phyloP scores from a whole-genome alignment of 176 grass and related monocot genomes.

The Poa pratensis region DNA sequence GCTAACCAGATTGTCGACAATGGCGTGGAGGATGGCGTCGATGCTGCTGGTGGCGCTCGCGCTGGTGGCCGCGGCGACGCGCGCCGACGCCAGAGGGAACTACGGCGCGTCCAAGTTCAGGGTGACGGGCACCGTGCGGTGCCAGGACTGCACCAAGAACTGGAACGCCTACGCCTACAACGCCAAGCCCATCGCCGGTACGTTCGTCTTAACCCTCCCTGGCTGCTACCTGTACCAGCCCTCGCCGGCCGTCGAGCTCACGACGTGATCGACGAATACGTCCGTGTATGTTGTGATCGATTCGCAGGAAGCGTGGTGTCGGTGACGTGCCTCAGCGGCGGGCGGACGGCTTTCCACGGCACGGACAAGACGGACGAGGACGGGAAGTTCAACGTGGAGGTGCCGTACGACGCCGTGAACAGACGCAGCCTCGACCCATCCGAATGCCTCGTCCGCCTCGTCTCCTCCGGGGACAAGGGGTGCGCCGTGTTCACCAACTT shows the following conservation, averaged over 20 bases:
- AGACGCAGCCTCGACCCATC: slow-evolving; percentile 19
- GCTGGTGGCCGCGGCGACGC: slow-evolving; percentile 23
- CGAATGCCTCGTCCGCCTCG: slow-evolving; percentile 58
- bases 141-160: slow-evolving; percentile 89
- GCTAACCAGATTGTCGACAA: background rate
- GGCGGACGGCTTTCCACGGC: slow-evolving; percentile 47
- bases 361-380: slow-evolving; percentile 49
- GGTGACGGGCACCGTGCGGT: slow-evolving; percentile 65
- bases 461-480: slow-evolving; percentile 44
- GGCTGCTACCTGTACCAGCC: too few species aligned
- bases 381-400: slow-evolving; percentile 60
- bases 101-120: slow-evolving; percentile 49
- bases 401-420: slow-evolving; percentile 35
- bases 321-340: slow-evolving; percentile 56
- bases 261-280: background rate
- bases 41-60: slow-evolving; percentile 15
- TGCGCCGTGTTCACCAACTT: slow-evolving; percentile 79
- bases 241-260: slow-evolving; percentile 6
- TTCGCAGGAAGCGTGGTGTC: slow-evolving; percentile 55
- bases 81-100: slow-evolving; percentile 12
- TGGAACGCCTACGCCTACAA: slow-evolving; percentile 72
- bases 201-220: background rate
- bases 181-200: slow-evolving; percentile 61
- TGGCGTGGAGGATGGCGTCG: slow-evolving; percentile 26
- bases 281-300: too few species aligned